phyloP scores from a whole-genome alignment of 2,329 filamentous ascomycete genomes.

The Monosporascus sp. region DNA sequence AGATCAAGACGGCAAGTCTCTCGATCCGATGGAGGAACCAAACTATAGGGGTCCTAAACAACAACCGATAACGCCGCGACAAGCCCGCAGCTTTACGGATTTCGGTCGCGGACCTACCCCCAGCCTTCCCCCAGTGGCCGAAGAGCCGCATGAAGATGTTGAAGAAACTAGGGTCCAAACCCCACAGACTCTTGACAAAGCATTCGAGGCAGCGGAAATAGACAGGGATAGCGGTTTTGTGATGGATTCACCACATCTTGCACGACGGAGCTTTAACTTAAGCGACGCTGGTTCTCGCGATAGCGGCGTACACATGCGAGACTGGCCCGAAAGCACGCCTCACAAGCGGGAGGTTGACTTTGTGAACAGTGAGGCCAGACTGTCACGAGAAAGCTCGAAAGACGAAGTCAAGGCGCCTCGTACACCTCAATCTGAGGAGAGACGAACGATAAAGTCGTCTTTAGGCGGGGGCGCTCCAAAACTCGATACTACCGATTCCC shows the following conservation, averaged over 20 bases:
- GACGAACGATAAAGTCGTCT: slow-evolving; percentile 15
- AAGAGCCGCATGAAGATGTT: slow-evolving; percentile 45
- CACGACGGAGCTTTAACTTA: slow-evolving; percentile 26
- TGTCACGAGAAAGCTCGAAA: slow-evolving; percentile 37
- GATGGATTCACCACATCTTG: slow-evolving; percentile 39
- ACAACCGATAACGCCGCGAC: slow-evolving; percentile 16
- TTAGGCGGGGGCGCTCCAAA: slow-evolving; percentile 22
- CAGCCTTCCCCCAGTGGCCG: slow-evolving; percentile 47
- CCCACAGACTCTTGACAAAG: slow-evolving; percentile 12
- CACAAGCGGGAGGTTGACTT: slow-evolving; percentile 16
- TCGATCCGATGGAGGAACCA: slow-evolving; percentile 17
- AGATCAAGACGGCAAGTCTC: slow-evolving; percentile 1
- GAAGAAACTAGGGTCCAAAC: slow-evolving; percentile 22
- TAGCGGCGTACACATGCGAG: slow-evolving; percentile 52
- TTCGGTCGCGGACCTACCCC: slow-evolving; percentile 39
- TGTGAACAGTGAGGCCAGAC: slow-evolving; percentile 22
- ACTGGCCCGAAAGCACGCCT: slow-evolving; percentile 34
- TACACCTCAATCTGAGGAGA: slow-evolving; percentile 26
- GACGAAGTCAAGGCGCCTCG: slow-evolving; percentile 36
- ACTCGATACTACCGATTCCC: slow-evolving; percentile 15
- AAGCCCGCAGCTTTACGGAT: slow-evolving; percentile 28
- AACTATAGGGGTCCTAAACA: slow-evolving; percentile 16
- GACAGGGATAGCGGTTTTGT: slow-evolving; percentile 48
- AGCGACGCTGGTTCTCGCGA: slow-evolving; percentile 41
- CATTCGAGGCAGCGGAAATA: slow-evolving; percentile 25